Conservation (phyloP, 2,329 filamentous ascomycete genomes). For the Lachnellula cervina region DNA sequence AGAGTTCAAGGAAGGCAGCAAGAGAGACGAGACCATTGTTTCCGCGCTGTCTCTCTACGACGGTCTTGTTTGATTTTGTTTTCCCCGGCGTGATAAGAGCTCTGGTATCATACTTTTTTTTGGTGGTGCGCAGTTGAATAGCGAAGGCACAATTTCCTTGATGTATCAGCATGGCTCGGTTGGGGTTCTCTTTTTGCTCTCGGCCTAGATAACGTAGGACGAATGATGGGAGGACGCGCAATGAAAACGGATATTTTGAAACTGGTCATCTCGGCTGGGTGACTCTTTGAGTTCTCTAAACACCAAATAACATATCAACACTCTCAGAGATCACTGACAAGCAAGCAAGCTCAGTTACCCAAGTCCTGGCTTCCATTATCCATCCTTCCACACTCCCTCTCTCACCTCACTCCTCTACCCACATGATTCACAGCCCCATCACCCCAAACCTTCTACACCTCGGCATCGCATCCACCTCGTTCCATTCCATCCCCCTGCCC, state of each 20-base stretch:
- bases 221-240: neutral
- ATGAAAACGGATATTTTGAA: neutral
- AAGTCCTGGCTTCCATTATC: no score
- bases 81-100: neutral
- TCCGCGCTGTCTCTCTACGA: conserved; percentile 95
- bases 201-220: neutral
- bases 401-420: no score
- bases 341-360: no score
- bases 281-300: no score
- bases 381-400: no score
- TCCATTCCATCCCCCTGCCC: no score
- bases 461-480: no score
- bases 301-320: no score
- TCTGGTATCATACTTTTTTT: neutral
- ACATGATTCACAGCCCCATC: no score
- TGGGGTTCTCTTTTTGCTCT: conserved; percentile 3
- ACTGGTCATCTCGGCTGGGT: no score
- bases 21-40: conserved; percentile 97
- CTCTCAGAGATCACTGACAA: no score
- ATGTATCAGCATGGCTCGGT: conserved; percentile 9
- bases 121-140: neutral
- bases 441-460: no score
- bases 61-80: conserved; percentile 69
- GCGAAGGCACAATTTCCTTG: neutral
- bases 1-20: conserved; percentile 98